phyloP scores from a whole-genome alignment of 2,329 filamentous ascomycete species.

The Pseudocercospora cruenta region DNA sequence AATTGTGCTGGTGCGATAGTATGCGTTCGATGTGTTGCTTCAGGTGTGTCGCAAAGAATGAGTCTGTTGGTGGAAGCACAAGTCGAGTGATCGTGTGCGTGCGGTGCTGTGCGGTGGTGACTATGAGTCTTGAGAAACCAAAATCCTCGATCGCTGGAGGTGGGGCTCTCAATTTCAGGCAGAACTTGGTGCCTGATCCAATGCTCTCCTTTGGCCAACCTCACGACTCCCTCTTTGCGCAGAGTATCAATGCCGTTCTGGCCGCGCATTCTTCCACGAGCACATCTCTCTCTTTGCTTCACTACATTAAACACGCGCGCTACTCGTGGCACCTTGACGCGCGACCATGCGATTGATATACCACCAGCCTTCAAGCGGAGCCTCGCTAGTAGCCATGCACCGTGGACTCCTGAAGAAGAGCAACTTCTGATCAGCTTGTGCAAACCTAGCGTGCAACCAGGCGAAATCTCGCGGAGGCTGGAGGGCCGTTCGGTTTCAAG shows the following conservation, averaged over 20 bases:
- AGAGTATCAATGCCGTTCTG: too few relatives aligned
- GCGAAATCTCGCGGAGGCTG: background rate
- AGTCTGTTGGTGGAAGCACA: background rate
- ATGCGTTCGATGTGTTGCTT: background rate
- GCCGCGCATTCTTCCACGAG: too few relatives aligned
- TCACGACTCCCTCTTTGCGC: too few relatives aligned
- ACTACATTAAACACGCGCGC: too few relatives aligned
- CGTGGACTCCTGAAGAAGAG: background rate
- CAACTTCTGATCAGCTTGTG: background rate
- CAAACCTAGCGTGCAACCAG: background rate
- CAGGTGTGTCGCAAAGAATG: background rate
- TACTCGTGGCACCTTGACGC: background rate
- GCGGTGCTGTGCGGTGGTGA: background rate
- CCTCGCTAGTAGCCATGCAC: background rate
- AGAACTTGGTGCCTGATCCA: background rate
- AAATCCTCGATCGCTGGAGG: background rate
- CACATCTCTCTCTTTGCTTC: too few relatives aligned
- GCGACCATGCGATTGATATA: background rate
- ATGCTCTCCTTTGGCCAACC: background rate
- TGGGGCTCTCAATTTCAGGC: background rate
- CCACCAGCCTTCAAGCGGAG: background rate
- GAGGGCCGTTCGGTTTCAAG: background rate
- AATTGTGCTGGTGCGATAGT: background rate
- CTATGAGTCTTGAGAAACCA: background rate
- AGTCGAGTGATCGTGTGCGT: background rate